Evolutionary conservation across 176 grass and related monocot species (phyloP), one percentile per base, ranked within the genome.

Genomic region (Rhynchospora breviuscula): DNA sequence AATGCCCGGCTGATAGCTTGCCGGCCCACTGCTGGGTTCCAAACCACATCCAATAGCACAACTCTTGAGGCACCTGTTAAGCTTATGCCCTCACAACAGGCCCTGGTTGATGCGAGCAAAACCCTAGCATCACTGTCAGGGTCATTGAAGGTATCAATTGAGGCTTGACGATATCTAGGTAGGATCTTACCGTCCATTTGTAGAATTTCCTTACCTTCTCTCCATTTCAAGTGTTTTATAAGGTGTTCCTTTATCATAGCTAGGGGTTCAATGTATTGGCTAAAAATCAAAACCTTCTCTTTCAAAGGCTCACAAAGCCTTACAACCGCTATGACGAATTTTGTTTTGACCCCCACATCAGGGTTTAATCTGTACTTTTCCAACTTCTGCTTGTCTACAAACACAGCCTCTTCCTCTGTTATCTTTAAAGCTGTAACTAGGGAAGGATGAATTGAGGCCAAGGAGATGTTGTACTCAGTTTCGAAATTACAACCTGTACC

Each of bases 271-370:
- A 98, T 94, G 84, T 85, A 93, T 80, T 98, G 95, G 71, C 95
- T 94, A 87, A 98, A 98, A 79, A 93, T 90, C 81, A 98, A 79
- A 43, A 98, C 89, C 69, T 98, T 98, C 81, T 98, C 95, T 85
- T 81, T 90, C 43, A 90, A 51, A 40, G 87, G 83, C 78, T 92
- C 92, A 47, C 89, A 94, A 14, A 94, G 59, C 26, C 89, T 90
- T 87, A 98, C 92, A 81, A 98, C 87, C 77, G 94, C 92, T 1
- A 94, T 85, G 7, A 94, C 90, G 82, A 94, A 98, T 85, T 88
- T 94, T 81, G 92, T 94, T 93, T 98, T 98, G 17, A 89, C 90
- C 49, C 95, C 95, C 87, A 88, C 90, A 61, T 87, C 88, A 6
- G 90, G 89, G 81, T 91, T 86, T 79, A 85, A 89, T 56, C 90